Conservation (phyloP, 2,329 filamentous ascomycete species). For the Aspergillus pseudoviridinutans region DNA sequence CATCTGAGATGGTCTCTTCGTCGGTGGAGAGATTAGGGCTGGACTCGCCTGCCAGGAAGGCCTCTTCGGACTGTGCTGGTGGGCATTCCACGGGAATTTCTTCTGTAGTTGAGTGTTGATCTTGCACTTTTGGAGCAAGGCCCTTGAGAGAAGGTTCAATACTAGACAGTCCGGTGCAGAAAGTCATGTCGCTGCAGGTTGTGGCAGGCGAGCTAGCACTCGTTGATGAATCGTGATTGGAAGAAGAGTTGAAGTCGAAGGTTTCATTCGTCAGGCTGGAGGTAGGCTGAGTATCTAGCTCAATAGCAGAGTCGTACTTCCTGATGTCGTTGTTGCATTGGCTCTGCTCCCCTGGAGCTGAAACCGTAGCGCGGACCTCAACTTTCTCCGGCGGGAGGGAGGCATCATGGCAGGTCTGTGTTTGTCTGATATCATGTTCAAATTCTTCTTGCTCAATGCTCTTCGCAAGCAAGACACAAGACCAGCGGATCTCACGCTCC, state of each 20-base stretch:
- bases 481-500: conserved; percentile 32
- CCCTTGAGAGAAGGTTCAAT: conserved; percentile 1
- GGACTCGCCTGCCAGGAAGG: conserved; percentile 5
- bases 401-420: background rate
- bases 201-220: conserved; percentile 9
- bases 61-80: conserved; percentile 5
- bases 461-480: conserved; percentile 30
- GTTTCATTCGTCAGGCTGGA: conserved; percentile 14
- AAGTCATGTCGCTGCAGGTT: background rate
- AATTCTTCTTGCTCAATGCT: conserved; percentile 25
- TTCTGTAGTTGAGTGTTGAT: conserved; percentile 3
- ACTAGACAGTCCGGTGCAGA: conserved; percentile 2
- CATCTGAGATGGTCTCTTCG: conserved; percentile 1
- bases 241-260: background rate
- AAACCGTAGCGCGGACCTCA: background rate
- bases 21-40: background rate
- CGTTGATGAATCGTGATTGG: conserved; percentile 6
- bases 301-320: conserved; percentile 23
- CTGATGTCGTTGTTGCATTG: background rate
- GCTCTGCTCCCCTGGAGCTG: background rate
- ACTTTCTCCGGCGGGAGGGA: background rate
- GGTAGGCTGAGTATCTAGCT: conserved; percentile 13
- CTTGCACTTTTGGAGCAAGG: background rate
- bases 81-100: background rate
- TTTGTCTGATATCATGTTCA: background rate